Conservation (phyloP, 108 stramenopile genomes). For the Skeletonema grethae region DNA sequence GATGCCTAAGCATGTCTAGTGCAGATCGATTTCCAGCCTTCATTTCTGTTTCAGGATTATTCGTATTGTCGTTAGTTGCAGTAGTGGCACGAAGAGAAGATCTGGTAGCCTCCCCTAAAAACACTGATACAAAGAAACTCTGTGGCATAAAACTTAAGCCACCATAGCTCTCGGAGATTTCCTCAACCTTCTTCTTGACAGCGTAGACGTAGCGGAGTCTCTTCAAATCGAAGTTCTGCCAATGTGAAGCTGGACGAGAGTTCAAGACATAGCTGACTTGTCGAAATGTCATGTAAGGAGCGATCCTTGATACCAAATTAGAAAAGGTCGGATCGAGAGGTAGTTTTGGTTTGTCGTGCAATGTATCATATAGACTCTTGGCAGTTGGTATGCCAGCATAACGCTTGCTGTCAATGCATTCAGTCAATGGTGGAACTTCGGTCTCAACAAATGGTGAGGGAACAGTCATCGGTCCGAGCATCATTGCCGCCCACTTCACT, state of each 20-base stretch:
- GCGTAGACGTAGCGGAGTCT: constrained; percentile 86
- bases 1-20: constrained; percentile 24
- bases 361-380: constrained; percentile 60
- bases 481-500: constrained; percentile 71
- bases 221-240: constrained; percentile 82
- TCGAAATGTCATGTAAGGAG: constrained; percentile 81
- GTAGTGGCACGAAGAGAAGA: constrained; percentile 59
- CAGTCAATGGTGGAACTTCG: constrained; percentile 69
- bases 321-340: constrained; percentile 77
- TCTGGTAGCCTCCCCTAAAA: constrained; percentile 88
- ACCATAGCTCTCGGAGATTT: constrained; percentile 88
- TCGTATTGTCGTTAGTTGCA: background rate
- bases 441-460: constrained; percentile 68
- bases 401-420: constrained; percentile 45
- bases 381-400: constrained; percentile 82
- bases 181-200: constrained; percentile 85
- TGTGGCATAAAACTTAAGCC: constrained; percentile 89
- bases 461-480: constrained; percentile 66
- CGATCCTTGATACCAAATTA: constrained; percentile 64
- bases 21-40: constrained; percentile 33
- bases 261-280: constrained; percentile 82
- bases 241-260: constrained; percentile 66
- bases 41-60: background rate
- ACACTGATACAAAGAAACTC: constrained; percentile 87
- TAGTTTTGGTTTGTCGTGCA: constrained; percentile 74